These are phyloP conservation scores for Isabelozyma rhagii DNA, from an alignment of 805 yeast genomes.

Conservation along the genomic window DNA sequence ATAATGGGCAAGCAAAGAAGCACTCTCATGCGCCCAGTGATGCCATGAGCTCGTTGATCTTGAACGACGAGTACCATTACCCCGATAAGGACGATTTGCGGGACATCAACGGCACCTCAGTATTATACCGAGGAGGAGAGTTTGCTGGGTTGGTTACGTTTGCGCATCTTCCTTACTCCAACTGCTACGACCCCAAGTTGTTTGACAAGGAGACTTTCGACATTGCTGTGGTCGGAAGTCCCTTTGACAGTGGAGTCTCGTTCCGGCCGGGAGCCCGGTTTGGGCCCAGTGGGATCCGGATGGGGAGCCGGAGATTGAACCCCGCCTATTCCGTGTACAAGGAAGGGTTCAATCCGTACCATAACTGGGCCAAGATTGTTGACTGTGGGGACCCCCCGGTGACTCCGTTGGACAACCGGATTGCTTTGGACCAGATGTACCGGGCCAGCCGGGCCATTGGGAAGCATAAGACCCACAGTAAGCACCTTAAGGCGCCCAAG, in stretches of 20 bases:
- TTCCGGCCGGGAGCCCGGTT: constrained; percentile 58
- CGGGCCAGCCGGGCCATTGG: constrained; percentile 51
- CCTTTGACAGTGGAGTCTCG: constrained; percentile 56
- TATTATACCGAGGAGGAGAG: constrained; percentile 37
- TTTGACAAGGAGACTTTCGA: constrained; percentile 27
- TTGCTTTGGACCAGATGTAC: constrained; percentile 59
- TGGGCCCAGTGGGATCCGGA: constrained; percentile 54
- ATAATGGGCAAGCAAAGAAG: constrained; percentile 18
- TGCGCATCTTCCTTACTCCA: constrained; percentile 19
- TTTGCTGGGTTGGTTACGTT: constrained; percentile 29
- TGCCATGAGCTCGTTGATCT: constrained; percentile 21
- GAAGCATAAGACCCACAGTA: constrained; percentile 24
- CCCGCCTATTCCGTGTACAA: constrained; percentile 1
- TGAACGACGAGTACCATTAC: constrained; percentile 28
- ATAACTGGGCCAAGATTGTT: constrained; percentile 40
- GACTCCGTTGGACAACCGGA: constrained; percentile 56
- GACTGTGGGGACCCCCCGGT: constrained; percentile 66
- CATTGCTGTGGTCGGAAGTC: constrained; percentile 58
- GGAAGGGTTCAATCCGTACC: constrained; percentile 40
- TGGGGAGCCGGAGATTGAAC: constrained; percentile 41
- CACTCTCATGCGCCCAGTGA: constrained; percentile 23
- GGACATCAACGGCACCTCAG: constrained; percentile 37
- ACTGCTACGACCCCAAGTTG: constrained; percentile 14
- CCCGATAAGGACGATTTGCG: constrained; percentile 36
- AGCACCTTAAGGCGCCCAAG: constrained; percentile 5